These are phyloP conservation scores for Lactuca saligna DNA, from an alignment of 129 eudicot species.

Conservation along the genomic window DNA sequence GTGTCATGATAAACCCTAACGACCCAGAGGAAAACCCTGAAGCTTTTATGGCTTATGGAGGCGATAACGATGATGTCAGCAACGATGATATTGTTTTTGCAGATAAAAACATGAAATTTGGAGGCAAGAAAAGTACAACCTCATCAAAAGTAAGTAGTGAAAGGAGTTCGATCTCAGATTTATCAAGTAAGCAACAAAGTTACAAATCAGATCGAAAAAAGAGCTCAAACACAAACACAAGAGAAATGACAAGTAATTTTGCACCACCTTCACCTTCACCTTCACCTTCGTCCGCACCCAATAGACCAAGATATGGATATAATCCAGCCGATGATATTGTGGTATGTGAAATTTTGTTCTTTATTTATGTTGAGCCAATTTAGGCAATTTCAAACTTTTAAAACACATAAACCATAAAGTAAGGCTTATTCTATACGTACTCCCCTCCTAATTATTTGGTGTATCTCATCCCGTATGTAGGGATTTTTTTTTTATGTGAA, in stretches of 20 bases:
- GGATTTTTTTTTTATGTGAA: too few relatives aligned
- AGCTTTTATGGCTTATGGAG: conserved; percentile 50
- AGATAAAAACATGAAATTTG: conserved; percentile 18
- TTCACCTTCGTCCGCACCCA: conserved; percentile 49
- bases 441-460: neutral
- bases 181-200: conserved; percentile 33
- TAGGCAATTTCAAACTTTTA: neutral
- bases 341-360: conserved; percentile 37
- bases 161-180: conserved; percentile 17
- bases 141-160: conserved; percentile 35
- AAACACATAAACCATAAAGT: too few relatives aligned
- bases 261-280: conserved; percentile 53
- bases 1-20: conserved; percentile 58
- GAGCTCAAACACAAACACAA: neutral
- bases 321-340: conserved; percentile 45
- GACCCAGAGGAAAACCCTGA: conserved; percentile 76
- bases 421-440: too few relatives aligned
- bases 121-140: conserved; percentile 21
- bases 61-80: conserved; percentile 12
- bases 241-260: conserved; percentile 29
- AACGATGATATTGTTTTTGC: neutral
- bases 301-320: conserved; percentile 36
- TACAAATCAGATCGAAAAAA: conserved; percentile 32
- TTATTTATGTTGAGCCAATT: neutral
- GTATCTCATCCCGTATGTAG: too few relatives aligned